Conservation (phyloP, 768 basidiomycete species). For the Auricularia cornea region DNA sequence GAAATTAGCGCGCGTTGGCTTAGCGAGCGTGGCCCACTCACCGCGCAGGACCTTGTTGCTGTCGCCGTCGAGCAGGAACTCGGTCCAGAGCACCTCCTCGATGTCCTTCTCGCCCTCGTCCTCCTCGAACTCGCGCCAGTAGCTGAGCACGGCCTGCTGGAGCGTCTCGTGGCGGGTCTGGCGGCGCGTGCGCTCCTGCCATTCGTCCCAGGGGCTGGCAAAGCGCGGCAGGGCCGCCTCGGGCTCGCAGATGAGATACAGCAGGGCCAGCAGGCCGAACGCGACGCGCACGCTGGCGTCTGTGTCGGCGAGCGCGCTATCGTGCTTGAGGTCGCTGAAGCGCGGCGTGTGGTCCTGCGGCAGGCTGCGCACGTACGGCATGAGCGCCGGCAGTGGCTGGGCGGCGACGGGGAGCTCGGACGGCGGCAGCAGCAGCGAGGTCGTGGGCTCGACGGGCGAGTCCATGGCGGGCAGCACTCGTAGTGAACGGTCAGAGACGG, state of each 20-base stretch:
- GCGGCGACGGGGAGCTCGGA: not conserved
- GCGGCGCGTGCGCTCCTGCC: not conserved
- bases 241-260: not conserved
- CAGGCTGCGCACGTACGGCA: not conserved
- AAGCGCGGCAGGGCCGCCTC: not conserved
- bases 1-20: not conserved
- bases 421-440: not conserved
- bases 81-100: not conserved
- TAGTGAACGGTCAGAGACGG: not conserved
- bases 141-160: not conserved
- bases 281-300: not conserved
- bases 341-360: not conserved
- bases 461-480: not conserved
- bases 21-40: not conserved
- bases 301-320: not conserved
- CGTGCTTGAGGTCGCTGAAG: not conserved
- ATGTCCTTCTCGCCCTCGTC: conserved; percentile 1
- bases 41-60: not conserved
- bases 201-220: not conserved
- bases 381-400: not conserved
- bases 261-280: not conserved
- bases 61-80: not conserved
- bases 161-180: not conserved
- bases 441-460: not conserved
- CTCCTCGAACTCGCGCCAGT: not conserved